A percentile compares a stretch with the other conserved stretches of the same genome.
Conservation (phyloP, 31 red algal genomes). For the Endocladia muricata region DNA sequence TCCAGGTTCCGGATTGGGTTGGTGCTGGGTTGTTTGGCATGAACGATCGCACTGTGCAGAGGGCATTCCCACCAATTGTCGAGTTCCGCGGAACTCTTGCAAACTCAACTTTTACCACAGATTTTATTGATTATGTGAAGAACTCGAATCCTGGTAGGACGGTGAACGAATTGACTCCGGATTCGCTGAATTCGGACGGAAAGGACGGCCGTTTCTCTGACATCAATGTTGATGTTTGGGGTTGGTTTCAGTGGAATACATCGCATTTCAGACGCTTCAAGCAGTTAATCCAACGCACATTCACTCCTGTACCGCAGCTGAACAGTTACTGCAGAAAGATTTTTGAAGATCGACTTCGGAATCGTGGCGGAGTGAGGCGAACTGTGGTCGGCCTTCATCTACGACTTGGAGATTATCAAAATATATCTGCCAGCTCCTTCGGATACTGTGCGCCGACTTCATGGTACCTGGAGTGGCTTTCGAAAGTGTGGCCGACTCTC, state of each 20-base stretch:
- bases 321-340: conserved; percentile 27
- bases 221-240: conserved; percentile 88
- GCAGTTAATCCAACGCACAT: conserved; percentile 54
- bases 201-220: neutral
- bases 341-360: conserved; percentile 51
- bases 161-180: conserved; percentile 54
- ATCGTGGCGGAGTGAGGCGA: conserved; percentile 20
- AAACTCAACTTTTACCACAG: conserved; percentile 93
- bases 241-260: conserved; percentile 99
- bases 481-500: conserved; percentile 79
- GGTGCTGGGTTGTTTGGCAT: conserved; percentile 79
- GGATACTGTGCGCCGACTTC: conserved; percentile 91
- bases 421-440: conserved; percentile 89
- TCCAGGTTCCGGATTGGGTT: conserved; percentile 91
- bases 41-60: conserved; percentile 40
- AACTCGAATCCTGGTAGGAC: conserved; percentile 53
- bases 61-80: conserved; percentile 76
- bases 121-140: conserved; percentile 89
- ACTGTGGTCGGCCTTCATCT: conserved; percentile 90
- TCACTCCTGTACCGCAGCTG: conserved; percentile 58
- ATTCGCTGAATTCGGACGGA: neutral
- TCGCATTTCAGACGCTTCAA: conserved; percentile 73
- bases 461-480: conserved; percentile 94
- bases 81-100: conserved; percentile 69
- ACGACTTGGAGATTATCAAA: conserved; percentile 95